These are phyloP conservation scores for Gigaspora rosea DNA, from an alignment of 192 early-diverging fungal genomes.

Conservation along the genomic window DNA sequence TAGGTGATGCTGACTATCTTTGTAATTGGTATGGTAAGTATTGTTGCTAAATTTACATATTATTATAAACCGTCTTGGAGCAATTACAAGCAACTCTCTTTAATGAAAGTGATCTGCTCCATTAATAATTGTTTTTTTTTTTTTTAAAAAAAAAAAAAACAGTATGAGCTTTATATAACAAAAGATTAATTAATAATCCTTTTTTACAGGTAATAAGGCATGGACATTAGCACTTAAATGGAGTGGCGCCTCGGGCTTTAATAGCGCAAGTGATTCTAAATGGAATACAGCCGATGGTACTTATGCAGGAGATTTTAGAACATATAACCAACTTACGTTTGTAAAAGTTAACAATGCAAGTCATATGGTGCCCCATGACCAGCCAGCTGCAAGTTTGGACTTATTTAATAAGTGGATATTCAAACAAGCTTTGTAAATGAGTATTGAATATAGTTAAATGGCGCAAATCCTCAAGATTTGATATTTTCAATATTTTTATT, in stretches of 20 bases:
- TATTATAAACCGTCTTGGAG: background rate
- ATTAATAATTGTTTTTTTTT: too few relatives aligned
- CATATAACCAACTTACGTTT: slow-evolving; percentile 76
- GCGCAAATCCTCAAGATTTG: too few relatives aligned
- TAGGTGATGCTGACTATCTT: slow-evolving; percentile 91
- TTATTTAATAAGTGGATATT: slow-evolving; percentile 84
- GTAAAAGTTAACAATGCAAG: slow-evolving; percentile 85
- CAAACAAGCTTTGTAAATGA: background rate
- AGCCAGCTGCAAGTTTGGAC: slow-evolving; percentile 77
- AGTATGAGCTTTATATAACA: background rate
- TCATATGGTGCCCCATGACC: slow-evolving; percentile 92
- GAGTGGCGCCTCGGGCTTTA: slow-evolving; percentile 74
- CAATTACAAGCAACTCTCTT: too few relatives aligned
- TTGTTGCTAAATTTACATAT: background rate
- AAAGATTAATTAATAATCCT: background rate
- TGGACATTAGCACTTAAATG: slow-evolving; percentile 87
- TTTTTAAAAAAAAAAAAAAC: too few relatives aligned
- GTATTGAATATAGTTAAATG: too few relatives aligned
- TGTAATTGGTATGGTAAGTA: slow-evolving; percentile 78
- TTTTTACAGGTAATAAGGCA: slow-evolving; percentile 78
- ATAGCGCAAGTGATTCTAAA: slow-evolving; percentile 61
- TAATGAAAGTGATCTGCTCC: too few relatives aligned
- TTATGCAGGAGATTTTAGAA: slow-evolving; percentile 68
- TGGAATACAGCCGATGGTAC: slow-evolving; percentile 68
- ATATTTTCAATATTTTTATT: too few relatives aligned